Base-by-base conservation (phyloP, 257 asterid genomes). In the Scutellaria barbata region DNA sequence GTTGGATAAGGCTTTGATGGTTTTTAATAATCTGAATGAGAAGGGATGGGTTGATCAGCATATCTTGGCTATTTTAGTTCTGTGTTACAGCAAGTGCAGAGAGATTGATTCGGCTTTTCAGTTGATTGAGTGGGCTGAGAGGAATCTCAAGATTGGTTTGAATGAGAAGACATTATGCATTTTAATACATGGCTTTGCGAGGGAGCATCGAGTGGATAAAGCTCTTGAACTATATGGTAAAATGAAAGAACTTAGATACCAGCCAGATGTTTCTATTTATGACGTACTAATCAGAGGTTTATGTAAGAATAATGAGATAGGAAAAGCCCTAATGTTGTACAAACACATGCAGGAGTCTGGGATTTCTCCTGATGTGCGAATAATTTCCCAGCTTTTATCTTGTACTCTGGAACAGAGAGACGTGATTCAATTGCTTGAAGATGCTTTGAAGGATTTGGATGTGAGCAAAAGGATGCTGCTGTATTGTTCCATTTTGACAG, bases 21-120 rank as follows among this genome's bases (percentile, higher is more conserved):
- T 90, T 48, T 90, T 92, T 59, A 82, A 85, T 57, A 80, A 86
- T 66, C 80, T 92, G 84, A 73, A 37, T 33, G 85, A 66, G 16
- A 88, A 75, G 79, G 95, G 94, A 43, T 88, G 84, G 88, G 85
- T 87, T 39, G 98, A 92, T 87, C 86, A 86, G 64, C 95, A 93
- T 77, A 81, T 83, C 25, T 76, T 87, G 73, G 64, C 92, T 16
- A 83, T 89, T 56, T 75, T 90, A 76, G 85, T 82, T 40, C 71
- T 93, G 33, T 85, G 92, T 63, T 85, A 83, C 71, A 84, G 95
- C 79, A 90, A 93, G 80, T 54, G 71, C 57, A 86, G 95, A 20
- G 83, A 84, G 80, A 89, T 93, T 71, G 96, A 89, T 48, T 78
- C 42, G 80, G 95, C 97, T 4, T 85, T 81, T 79, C 90, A 85